A percentile compares a stretch with the other conserved stretches of the same genome.
These are phyloP conservation scores for Pichia sp. DNA, from an alignment of 1,139 yeast genomes.

Conservation along the genomic window DNA sequence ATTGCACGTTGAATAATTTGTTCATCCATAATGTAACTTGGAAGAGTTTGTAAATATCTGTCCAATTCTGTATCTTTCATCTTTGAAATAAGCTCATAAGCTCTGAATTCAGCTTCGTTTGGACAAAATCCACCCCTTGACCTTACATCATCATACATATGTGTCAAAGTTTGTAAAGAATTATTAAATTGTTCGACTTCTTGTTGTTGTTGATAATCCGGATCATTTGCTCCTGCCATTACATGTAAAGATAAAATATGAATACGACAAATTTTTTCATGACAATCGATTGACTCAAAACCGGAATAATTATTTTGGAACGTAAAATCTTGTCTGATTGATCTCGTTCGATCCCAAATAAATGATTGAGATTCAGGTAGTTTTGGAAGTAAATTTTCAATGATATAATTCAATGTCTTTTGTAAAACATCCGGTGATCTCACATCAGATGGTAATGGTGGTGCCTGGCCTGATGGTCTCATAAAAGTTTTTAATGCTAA, in stretches of 20 bases:
- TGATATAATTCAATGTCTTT: slow-evolving; percentile 61
- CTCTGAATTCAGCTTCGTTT: slow-evolving; percentile 90
- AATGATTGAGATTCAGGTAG: slow-evolving; percentile 87
- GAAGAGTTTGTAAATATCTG: slow-evolving; percentile 65
- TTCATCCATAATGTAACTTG: slow-evolving; percentile 48
- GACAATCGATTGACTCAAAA: slow-evolving; percentile 89
- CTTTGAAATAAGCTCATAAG: slow-evolving; percentile 77
- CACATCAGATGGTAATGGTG: slow-evolving; percentile 95
- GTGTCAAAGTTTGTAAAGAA: slow-evolving; percentile 81
- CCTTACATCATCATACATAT: slow-evolving; percentile 78
- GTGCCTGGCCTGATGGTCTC: slow-evolving; percentile 98
- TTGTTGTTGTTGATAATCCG: slow-evolving; percentile 87
- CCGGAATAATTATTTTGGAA: slow-evolving; percentile 93
- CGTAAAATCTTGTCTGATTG: slow-evolving; percentile 94
- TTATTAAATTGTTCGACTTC: slow-evolving; percentile 93
- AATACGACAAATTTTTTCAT: slow-evolving; percentile 84
- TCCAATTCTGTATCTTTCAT: slow-evolving; percentile 82
- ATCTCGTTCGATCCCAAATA: slow-evolving; percentile 98
- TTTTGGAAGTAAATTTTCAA: slow-evolving; percentile 53
- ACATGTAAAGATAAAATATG: slow-evolving; percentile 78
- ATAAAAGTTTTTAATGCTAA: slow-evolving; percentile 89
- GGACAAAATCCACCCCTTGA: slow-evolving; percentile 64
- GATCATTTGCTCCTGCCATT: slow-evolving; percentile 69
- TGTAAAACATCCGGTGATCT: slow-evolving; percentile 79
- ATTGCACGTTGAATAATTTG: slow-evolving; percentile 66